These are phyloP conservation scores for Diplodia intermedia DNA, from an alignment of 2,329 filamentous ascomycete species.

Conservation along the genomic window DNA sequence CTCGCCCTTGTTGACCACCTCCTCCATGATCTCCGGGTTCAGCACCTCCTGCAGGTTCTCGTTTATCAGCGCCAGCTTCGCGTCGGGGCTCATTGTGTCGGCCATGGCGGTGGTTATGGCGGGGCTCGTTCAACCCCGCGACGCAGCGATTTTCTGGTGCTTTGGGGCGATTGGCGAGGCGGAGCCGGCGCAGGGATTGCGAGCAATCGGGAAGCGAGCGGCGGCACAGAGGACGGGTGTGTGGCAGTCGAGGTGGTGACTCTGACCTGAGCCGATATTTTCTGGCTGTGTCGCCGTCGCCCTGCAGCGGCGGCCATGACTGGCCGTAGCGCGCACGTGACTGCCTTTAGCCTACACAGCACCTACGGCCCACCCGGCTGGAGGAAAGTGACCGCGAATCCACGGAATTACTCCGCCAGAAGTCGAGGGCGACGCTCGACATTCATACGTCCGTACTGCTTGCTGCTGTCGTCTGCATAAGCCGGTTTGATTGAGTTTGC, in stretches of 20 bases:
- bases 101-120: constrained; percentile 25
- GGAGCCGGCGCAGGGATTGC: not conserved
- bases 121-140: constrained; percentile 29
- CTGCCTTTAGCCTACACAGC: not conserved
- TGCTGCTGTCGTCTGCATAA: no score
- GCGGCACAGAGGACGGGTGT: not conserved
- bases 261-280: not conserved
- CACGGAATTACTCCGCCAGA: constrained; percentile 5
- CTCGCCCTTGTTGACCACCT: constrained; percentile 71
- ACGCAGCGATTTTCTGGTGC: not conserved
- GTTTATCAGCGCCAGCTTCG: constrained; percentile 77
- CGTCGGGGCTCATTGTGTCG: constrained; percentile 46
- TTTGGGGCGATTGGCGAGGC: constrained; percentile 1
- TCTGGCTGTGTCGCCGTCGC: not conserved
- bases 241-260: not conserved
- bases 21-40: constrained; percentile 82
- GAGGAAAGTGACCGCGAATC: constrained; percentile 2
- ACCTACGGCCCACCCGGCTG: not conserved
- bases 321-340: constrained; percentile 21
- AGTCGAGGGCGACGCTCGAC: not conserved
- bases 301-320: not conserved
- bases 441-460: no score
- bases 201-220: not conserved
- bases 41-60: constrained; percentile 83
- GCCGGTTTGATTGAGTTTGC: no score